A percentile compares a stretch with the other conserved stretches of the same genome.
These are phyloP conservation scores for Lentinula aciculospora DNA, from an alignment of 768 basidiomycete species.

Conservation along the genomic window DNA sequence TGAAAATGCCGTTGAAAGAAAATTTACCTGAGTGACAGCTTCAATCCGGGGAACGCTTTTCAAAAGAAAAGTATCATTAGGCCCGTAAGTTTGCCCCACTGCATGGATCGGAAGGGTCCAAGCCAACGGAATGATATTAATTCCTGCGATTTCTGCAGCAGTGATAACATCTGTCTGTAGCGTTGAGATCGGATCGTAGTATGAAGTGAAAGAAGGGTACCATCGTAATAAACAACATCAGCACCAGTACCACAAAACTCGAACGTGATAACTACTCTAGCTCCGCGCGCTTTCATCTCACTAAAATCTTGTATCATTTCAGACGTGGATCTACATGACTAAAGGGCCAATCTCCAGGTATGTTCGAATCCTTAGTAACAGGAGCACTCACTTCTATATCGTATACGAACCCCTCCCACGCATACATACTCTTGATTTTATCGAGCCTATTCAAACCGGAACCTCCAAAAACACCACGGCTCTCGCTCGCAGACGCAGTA, in stretches of 20 bases:
- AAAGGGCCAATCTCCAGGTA: neutral
- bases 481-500: neutral
- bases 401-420: slow-evolving; percentile 14
- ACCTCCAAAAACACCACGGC: neutral
- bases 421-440: slow-evolving; percentile 12
- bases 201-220: no score
- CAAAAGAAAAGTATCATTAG: slow-evolving; percentile 13
- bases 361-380: neutral
- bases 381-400: slow-evolving; percentile 8
- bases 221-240: slow-evolving; percentile 12
- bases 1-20: neutral
- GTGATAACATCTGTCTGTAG: slow-evolving; percentile 10
- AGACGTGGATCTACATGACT: slow-evolving; percentile 9
- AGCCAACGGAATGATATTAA: slow-evolving; percentile 12
- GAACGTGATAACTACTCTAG: slow-evolving; percentile 13
- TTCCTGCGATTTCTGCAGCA: slow-evolving; percentile 9
- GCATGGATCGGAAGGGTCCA: slow-evolving; percentile 13
- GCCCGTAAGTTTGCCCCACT: slow-evolving; percentile 11
- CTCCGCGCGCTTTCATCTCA: slow-evolving; percentile 11
- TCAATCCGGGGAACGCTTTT: slow-evolving; percentile 12
- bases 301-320: slow-evolving; percentile 11
- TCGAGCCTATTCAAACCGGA: slow-evolving; percentile 9
- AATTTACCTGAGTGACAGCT: slow-evolving; percentile 6
- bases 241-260: slow-evolving; percentile 13
- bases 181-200: no score